These are phyloP conservation scores for Colletotrichum sp. DNA, from an alignment of 2,329 filamentous ascomycete species.

Conservation along the genomic window DNA sequence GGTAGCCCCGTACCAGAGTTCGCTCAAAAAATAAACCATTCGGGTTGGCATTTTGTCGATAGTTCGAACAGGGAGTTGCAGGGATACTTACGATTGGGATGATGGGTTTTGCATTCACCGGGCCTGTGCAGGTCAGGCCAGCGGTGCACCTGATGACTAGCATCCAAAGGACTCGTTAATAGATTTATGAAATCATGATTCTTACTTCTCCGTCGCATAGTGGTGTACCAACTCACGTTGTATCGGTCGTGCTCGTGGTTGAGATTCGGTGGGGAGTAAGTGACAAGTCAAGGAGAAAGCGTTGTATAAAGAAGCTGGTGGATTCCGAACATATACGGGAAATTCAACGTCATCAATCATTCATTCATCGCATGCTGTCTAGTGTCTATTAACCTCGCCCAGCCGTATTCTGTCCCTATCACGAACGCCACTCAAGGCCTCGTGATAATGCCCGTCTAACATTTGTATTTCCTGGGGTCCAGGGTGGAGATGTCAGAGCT, in stretches of 20 bases:
- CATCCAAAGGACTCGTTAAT: not conserved
- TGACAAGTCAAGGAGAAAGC: no score
- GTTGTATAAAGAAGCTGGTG: not conserved
- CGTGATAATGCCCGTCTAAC: slow-evolving; percentile 33
- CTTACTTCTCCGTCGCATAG: no score
- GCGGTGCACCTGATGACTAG: not conserved
- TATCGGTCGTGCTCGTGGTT: not conserved
- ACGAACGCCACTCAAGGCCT: no score
- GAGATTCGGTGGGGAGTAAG: rapidly evolving
- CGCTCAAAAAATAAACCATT: not conserved
- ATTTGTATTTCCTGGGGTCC: slow-evolving; percentile 69
- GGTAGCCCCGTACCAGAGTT: not conserved
- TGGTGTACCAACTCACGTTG: not conserved
- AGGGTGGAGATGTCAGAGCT: slow-evolving; percentile 71
- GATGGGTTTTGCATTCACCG: not conserved
- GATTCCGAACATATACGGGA: no score
- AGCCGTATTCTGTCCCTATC: rapidly evolving
- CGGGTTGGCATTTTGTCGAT: not conserved
- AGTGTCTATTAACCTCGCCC: not conserved
- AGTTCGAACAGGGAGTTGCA: not conserved
- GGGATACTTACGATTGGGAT: not conserved
- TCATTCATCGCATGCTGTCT: not conserved
- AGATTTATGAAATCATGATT: not conserved
- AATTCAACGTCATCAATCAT: not conserved
- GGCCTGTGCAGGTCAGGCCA: not conserved